Percentiles rank a stretch among this genome's conserved stretches.
Evolutionary conservation across 257 asterid genomes (phyloP).

Genomic region (Scutellaria baicalensis): DNA sequence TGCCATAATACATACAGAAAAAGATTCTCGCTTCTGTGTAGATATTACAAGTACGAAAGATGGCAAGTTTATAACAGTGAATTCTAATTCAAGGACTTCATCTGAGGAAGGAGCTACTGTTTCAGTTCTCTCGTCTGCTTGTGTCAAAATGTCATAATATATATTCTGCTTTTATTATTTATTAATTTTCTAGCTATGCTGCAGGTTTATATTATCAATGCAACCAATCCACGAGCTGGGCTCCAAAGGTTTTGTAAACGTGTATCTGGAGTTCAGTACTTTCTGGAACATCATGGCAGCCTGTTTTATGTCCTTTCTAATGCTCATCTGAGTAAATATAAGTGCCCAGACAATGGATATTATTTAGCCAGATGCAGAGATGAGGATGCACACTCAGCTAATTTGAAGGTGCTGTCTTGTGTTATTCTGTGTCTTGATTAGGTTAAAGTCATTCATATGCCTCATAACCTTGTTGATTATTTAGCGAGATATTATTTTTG

Average conservation of each 20-base stretch:
- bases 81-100: constrained; percentile 96
- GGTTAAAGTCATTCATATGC: background rate
- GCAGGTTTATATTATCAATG: constrained; percentile 78
- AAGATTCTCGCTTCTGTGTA: constrained; percentile 77
- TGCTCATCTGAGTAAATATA: constrained; percentile 41
- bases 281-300: constrained; percentile 71
- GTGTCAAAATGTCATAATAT: background rate
- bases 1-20: constrained; percentile 51
- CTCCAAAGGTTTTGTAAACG: constrained; percentile 70
- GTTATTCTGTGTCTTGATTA: background rate
- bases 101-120: constrained; percentile 85
- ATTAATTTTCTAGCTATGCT: constrained; percentile 19
- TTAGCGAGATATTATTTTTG: no score
- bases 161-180: constrained; percentile 6
- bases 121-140: constrained; percentile 20
- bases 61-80: constrained; percentile 86
- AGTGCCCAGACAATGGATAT: constrained; percentile 42
- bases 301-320: constrained; percentile 74
- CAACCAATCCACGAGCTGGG: constrained; percentile 39
- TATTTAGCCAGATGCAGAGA: constrained; percentile 64
- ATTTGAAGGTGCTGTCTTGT: constrained; percentile 45
- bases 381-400: constrained; percentile 39
- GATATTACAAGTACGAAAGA: constrained; percentile 92
- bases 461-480: background rate
- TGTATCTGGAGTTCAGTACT: constrained; percentile 75